These are phyloP conservation scores for Chimonanthus praecox DNA, from an alignment of 164 flowering plant species.

Conservation along the genomic window DNA sequence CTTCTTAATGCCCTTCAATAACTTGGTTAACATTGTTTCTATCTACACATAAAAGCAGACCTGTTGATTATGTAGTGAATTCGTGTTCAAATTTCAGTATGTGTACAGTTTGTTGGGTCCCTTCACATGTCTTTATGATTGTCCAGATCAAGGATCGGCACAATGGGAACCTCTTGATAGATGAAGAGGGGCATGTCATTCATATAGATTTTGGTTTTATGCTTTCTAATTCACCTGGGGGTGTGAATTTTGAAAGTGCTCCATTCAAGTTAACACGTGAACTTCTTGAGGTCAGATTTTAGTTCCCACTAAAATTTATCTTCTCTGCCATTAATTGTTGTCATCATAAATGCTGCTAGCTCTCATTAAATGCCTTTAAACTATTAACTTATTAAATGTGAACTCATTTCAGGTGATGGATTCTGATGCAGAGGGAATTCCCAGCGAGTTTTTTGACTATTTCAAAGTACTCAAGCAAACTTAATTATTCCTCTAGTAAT, in stretches of 20 bases:
- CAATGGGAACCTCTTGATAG: slow-evolving; percentile 94
- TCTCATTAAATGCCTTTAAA: neutral
- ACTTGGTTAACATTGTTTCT: too few species aligned
- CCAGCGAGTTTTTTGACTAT: slow-evolving; percentile 98
- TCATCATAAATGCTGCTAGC: neutral
- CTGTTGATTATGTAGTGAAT: too few species aligned
- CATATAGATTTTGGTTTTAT: slow-evolving; percentile 99
- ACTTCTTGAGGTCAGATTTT: slow-evolving; percentile 83
- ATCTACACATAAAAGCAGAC: too few species aligned
- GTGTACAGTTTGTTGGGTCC: neutral
- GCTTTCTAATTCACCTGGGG: slow-evolving; percentile 99
- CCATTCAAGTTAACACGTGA: slow-evolving; percentile 99
- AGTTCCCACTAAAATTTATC: neutral
- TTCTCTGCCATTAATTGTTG: neutral
- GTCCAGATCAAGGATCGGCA: slow-evolving; percentile 92
- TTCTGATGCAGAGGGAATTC: slow-evolving; percentile 99
- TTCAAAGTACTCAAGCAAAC: slow-evolving; percentile 55
- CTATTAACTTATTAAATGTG: neutral
- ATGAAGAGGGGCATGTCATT: slow-evolving; percentile 99
- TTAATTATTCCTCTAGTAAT: too few species aligned
- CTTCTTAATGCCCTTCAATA: too few species aligned
- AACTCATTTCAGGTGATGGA: slow-evolving; percentile 80
- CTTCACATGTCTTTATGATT: neutral
- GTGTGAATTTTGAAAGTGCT: slow-evolving; percentile 99
- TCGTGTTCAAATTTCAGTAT: too few species aligned